These are phyloP conservation scores for Penicillium herquei DNA, from an alignment of 495 filamentous ascomycete species.

Conservation along the genomic window DNA sequence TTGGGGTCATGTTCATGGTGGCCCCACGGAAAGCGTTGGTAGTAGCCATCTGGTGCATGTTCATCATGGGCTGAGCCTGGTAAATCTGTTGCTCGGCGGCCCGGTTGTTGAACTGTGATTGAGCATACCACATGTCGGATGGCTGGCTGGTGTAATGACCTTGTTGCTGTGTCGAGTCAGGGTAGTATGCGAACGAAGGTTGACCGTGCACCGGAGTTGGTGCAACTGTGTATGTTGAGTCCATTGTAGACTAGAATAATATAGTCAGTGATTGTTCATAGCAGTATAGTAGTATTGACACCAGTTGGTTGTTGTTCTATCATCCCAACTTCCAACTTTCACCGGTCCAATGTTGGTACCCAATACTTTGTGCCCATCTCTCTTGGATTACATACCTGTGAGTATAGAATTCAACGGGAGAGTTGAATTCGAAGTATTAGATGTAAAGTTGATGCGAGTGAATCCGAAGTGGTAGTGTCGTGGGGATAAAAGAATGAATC, in stretches of 20 bases:
- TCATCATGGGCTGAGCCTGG: constrained; percentile 53
- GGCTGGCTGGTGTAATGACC: constrained; percentile 81
- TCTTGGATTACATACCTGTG: constrained; percentile 9
- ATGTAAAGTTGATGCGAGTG: not conserved
- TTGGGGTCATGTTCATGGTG: constrained; percentile 63
- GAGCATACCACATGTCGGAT: constrained; percentile 48
- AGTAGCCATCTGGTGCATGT: constrained; percentile 69
- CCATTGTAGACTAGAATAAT: constrained; percentile 42
- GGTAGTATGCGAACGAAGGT: constrained; percentile 89
- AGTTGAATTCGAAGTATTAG: constrained; percentile 5
- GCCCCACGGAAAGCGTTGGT: constrained; percentile 57
- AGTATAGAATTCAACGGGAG: not conserved
- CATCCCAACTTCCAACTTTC: not conserved
- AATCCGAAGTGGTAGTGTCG: constrained; percentile 3
- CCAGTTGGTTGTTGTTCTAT: too few species aligned
- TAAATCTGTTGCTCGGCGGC: constrained; percentile 37
- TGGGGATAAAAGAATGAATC: constrained; percentile 22
- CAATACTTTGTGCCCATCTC: too few species aligned
- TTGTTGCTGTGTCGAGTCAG: constrained; percentile 76
- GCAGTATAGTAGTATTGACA: too few species aligned
- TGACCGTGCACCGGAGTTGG: constrained; percentile 60
- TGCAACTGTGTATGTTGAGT: constrained; percentile 54
- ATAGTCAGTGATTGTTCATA: not conserved
- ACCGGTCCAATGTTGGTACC: not conserved
- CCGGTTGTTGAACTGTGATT: constrained; percentile 46